A percentile compares a stretch with the other conserved stretches of the same genome.
Conservation (phyloP, 805 yeast species). For the Vanderwaltozyma yarrowii region DNA sequence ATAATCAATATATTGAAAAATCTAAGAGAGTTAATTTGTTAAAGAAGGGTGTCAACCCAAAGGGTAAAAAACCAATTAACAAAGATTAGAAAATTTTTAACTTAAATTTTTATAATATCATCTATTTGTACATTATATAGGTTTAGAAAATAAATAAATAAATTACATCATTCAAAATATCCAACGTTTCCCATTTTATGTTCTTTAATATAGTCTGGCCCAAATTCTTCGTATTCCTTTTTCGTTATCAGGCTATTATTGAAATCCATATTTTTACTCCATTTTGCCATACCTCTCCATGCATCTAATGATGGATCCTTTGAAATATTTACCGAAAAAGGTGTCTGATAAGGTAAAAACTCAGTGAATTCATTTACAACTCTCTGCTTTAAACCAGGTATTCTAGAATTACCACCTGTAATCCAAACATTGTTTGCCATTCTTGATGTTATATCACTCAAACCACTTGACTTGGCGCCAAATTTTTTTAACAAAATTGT, state of each 20-base stretch:
- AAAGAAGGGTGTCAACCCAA: slow-evolving; percentile 68
- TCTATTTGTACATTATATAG: slow-evolving; percentile 4
- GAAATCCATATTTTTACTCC: slow-evolving; percentile 45
- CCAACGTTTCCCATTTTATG: slow-evolving; percentile 61
- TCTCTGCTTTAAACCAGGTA: slow-evolving; percentile 59
- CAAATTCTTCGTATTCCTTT: slow-evolving; percentile 77
- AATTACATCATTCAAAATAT: slow-evolving; percentile 13
- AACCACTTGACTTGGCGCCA: slow-evolving; percentile 42
- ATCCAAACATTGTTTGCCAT: slow-evolving; percentile 54
- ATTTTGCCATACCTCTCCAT: slow-evolving; percentile 89
- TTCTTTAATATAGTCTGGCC: slow-evolving; percentile 80
- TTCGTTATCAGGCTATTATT: slow-evolving; percentile 45
- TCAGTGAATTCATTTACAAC: slow-evolving; percentile 57
- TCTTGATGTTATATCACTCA: slow-evolving; percentile 21
- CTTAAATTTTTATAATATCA: neutral
- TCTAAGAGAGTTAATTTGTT: slow-evolving; percentile 54
- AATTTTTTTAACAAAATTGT: slow-evolving; percentile 53
- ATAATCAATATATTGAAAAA: slow-evolving; percentile 58
- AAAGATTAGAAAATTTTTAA: slow-evolving; percentile 2
- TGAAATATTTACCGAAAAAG: slow-evolving; percentile 53
- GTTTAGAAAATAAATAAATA: neutral
- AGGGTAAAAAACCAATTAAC: slow-evolving; percentile 20
- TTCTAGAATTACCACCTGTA: slow-evolving; percentile 74
- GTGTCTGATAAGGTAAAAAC: slow-evolving; percentile 59
- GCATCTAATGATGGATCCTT: slow-evolving; percentile 66